Conservation (phyloP, 208 protist species). For the Wallacemonas rigidus region DNA sequence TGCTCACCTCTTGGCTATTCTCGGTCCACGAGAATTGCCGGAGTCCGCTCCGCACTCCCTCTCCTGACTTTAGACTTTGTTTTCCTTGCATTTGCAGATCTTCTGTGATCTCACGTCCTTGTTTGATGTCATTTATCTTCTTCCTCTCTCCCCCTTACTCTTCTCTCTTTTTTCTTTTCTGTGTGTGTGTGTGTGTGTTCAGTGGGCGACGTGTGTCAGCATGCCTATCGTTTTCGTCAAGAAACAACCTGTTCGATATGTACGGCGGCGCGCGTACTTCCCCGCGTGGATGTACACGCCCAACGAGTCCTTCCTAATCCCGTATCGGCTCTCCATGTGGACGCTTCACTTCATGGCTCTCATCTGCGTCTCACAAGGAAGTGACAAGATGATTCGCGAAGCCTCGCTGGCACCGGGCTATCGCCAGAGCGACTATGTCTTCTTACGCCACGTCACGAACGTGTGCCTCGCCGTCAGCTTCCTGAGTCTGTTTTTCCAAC, state of each 20-base stretch:
- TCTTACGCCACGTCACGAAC: conserved; percentile 40
- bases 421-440: conserved; percentile 39
- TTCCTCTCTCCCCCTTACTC: no score
- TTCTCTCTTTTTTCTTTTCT: conserved; percentile 14
- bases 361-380: conserved; percentile 48
- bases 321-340: conserved; percentile 51
- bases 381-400: conserved; percentile 53
- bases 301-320: conserved; percentile 59
- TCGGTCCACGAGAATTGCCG: no score
- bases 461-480: conserved; percentile 51
- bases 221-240: conserved; percentile 6
- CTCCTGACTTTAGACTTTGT: no score
- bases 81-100: no score
- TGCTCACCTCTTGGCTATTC: no score
- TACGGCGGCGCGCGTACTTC: conserved; percentile 2
- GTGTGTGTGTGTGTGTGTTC: conserved; percentile 3
- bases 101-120: no score
- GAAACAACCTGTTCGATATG: background rate
- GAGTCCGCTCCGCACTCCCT: no score
- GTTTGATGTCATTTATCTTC: no score
- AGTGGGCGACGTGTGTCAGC: background rate
- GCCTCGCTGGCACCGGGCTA: conserved; percentile 36
- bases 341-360: conserved; percentile 59
- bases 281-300: conserved; percentile 11
- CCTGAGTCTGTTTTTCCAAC: conserved; percentile 47